Percentiles rank a stretch among this genome's conserved stretches.
Evolutionary conservation across 148 eudicot species (phyloP).

Genomic region (Mesembryanthemum crystallinum): DNA sequence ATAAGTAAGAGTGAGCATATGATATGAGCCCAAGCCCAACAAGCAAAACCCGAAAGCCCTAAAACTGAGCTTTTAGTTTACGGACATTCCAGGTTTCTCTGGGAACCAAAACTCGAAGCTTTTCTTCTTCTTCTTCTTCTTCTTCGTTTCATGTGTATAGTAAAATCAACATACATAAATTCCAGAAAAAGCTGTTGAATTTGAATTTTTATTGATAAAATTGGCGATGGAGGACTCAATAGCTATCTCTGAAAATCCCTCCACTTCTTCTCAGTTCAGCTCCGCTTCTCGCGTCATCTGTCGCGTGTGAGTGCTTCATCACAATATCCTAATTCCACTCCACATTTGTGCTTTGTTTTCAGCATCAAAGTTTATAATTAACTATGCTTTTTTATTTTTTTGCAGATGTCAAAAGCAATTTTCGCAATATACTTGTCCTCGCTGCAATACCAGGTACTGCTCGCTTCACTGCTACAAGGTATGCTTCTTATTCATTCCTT

Average conservation of each 20-base stretch:
- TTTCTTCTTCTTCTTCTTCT: neutral
- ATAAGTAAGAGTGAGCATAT: too few species aligned
- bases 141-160: too few species aligned
- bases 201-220: neutral
- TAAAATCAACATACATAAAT: neutral
- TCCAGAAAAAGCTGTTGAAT: neutral
- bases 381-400: too few species aligned
- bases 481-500: neutral
- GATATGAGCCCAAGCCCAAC: too few species aligned
- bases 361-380: too few species aligned
- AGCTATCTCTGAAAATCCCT: conserved; percentile 31
- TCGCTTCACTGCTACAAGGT: conserved; percentile 97
- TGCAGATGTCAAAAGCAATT: conserved; percentile 91
- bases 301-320: conserved; percentile 43
- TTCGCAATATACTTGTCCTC: conserved; percentile 89
- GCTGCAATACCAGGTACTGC: conserved; percentile 87
- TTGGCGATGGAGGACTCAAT: conserved; percentile 36
- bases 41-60: too few species aligned
- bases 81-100: conserved; percentile 7
- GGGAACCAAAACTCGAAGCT: neutral
- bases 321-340: neutral
- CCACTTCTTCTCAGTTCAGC: conserved; percentile 33
- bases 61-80: too few species aligned
- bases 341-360: too few species aligned
- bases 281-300: conserved; percentile 50